Evolutionary conservation across 2,329 filamentous ascomycete genomes (phyloP), one percentile per base, ranked within the genome.

Genomic region (Hymenoscyphus repandus): DNA sequence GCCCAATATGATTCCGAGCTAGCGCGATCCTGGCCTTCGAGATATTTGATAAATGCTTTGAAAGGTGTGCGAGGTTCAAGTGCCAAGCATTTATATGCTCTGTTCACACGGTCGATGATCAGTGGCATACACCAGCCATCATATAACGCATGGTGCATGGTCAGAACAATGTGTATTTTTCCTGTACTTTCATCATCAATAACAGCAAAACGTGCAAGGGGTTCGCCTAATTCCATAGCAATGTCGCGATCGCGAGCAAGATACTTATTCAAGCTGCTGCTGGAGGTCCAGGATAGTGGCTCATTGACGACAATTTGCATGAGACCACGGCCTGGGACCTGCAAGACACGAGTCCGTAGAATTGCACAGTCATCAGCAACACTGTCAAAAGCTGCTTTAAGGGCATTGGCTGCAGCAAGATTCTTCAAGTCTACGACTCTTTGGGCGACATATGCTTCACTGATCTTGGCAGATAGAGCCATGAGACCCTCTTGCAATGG

Each of bases 121-220:
- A 66, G 32, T 2, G 65, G 60, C 50, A 64, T 57, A 0, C 72
- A 74, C 77, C 77, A 80, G 20, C 78, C 78, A 46, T 82, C 78
- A 52, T 81, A 82, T 0, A 80, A 61, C 4, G 72, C 74, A 55
- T 81, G 78, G 55, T 81, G 78, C 66, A 78, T 74, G 1, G 75
- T 76, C 54, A 77, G 64, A n/a, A 80, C 72, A 53, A 80, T 77
- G 56, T 71, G 66, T 27, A 39, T 67, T 37, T 58, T 55, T 13
- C 65, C 55, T 22, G 49, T 50, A 4, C 39, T 46, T 41, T 40
- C 34, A 20, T 55, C 37, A 32, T 45, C 44, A 22, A 64, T 20
- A 44, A 60, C 54, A 10, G 58, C 56, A 51, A 57, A 63, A 43
- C 58, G 52, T 44, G 49, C 53, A 20, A 64, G 49, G 20, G 42